These are phyloP conservation scores for Nicotiana knightiana DNA, from an alignment of 257 asterid species.

Conservation along the genomic window DNA sequence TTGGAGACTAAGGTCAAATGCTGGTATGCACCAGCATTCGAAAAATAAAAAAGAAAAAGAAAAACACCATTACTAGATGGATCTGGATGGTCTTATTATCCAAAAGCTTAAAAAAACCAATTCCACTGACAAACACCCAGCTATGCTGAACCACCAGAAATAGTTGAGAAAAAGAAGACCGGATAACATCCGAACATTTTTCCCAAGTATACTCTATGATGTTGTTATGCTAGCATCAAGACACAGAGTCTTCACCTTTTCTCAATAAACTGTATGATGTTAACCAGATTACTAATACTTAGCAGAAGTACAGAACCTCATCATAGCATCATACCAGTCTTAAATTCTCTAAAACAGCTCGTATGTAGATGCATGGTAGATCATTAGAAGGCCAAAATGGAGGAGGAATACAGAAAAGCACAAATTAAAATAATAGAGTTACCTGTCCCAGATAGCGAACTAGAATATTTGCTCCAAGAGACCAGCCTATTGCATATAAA, in stretches of 20 bases:
- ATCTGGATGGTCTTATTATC: background rate
- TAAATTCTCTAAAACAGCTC: background rate
- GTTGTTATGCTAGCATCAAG: background rate
- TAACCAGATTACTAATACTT: background rate
- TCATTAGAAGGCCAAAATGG: background rate
- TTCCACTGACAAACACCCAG: background rate
- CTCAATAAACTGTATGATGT: background rate
- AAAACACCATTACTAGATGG: background rate
- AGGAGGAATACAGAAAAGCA: background rate
- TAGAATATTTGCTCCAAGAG: conserved; percentile 95
- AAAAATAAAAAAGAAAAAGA: background rate
- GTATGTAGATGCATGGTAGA: background rate
- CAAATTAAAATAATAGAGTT: conserved; percentile 1
- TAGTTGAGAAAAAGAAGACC: background rate
- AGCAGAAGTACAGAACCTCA: background rate
- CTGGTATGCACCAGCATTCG: too few species aligned
- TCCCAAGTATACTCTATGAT: background rate
- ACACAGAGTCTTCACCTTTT: background rate
- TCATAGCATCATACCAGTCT: background rate
- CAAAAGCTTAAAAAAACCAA: background rate
- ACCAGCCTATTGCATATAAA: conserved; percentile 90
- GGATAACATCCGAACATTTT: background rate
- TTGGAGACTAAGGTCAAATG: background rate
- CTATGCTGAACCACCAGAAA: background rate
- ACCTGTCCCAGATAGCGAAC: conserved; percentile 92